Percentiles rank a stretch among this genome's conserved stretches.
Evolutionary conservation across 495 filamentous ascomycete genomes (phyloP).

Genomic region (Aspergillus nidulans): DNA sequence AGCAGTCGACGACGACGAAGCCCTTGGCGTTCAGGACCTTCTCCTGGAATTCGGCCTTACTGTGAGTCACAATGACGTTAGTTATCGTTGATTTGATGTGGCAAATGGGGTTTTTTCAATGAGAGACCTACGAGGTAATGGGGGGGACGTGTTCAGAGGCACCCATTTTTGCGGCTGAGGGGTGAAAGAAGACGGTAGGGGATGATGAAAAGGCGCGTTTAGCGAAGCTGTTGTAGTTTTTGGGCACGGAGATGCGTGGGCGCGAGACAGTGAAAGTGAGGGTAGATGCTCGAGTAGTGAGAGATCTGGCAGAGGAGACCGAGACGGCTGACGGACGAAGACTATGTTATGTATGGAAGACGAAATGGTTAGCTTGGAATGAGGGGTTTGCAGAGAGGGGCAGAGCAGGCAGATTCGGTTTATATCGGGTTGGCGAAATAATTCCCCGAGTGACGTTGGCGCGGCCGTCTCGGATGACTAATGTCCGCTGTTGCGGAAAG

Average conservation of each 20-base stretch:
- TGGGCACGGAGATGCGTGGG: slow-evolving; percentile 21
- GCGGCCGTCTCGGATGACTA: slow-evolving; percentile 9
- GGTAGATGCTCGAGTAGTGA: slow-evolving; percentile 9
- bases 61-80: slow-evolving; percentile 30
- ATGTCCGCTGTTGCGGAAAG: neutral
- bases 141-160: slow-evolving; percentile 28
- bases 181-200: slow-evolving; percentile 37
- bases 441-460: slow-evolving; percentile 20
- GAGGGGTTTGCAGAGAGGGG: slow-evolving; percentile 22
- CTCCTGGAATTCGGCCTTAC: slow-evolving; percentile 53
- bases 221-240: slow-evolving; percentile 17
- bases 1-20: slow-evolving; percentile 58
- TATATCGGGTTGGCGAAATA: slow-evolving; percentile 8
- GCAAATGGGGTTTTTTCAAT: neutral
- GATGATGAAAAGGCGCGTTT: slow-evolving; percentile 31
- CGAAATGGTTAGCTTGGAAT: slow-evolving; percentile 21
- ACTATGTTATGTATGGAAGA: slow-evolving; percentile 13
- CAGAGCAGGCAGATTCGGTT: slow-evolving; percentile 11
- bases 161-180: slow-evolving; percentile 51
- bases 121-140: slow-evolving; percentile 32
- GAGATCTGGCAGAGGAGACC: slow-evolving; percentile 7
- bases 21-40: slow-evolving; percentile 35
- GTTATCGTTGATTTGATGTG: neutral
- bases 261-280: slow-evolving; percentile 10
- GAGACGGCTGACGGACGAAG: slow-evolving; percentile 20